Evolutionary conservation across 345 rosid genomes (phyloP).

Genomic region (Pugionium dolabratum): DNA sequence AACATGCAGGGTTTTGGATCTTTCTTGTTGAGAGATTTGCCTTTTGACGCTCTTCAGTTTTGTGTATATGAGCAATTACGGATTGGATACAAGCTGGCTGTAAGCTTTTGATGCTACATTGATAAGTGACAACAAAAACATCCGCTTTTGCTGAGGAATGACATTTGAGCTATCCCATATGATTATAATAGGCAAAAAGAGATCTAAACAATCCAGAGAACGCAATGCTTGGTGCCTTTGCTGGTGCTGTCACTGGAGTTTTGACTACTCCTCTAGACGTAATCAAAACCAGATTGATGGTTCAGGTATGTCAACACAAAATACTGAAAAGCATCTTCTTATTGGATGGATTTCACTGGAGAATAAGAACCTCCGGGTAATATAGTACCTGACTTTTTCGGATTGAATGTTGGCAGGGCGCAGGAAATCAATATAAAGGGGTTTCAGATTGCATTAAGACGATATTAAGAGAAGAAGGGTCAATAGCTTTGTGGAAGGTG

Average conservation of each 20-base stretch:
- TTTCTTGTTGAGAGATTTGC: conserved; percentile 83
- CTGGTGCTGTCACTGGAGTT: conserved; percentile 77
- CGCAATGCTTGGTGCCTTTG: conserved; percentile 85
- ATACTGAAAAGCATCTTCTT: conserved; percentile 1
- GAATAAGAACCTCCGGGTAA: neutral
- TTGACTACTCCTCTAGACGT: conserved; percentile 78
- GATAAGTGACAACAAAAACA: neutral
- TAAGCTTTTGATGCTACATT: conserved; percentile 40
- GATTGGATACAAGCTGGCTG: conserved; percentile 79
- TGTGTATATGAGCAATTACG: conserved; percentile 90
- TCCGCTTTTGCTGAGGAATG: neutral
- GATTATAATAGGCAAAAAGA: conserved; percentile 63
- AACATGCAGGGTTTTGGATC: conserved; percentile 81
- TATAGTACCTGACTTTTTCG: neutral
- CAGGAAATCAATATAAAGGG: conserved; percentile 68
- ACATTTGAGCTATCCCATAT: conserved; percentile 17
- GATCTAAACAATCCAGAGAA: conserved; percentile 81
- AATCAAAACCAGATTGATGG: conserved; percentile 75
- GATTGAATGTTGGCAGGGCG: conserved; percentile 46
- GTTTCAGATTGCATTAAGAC: conserved; percentile 60
- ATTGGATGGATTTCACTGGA: neutral
- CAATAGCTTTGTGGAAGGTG: conserved; percentile 69
- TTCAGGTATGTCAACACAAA: conserved; percentile 51
- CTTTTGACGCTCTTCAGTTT: conserved; percentile 91
- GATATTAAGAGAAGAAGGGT: conserved; percentile 71